Conservation (phyloP, 1,284 basidiomycete species). For the Abortiporus biennis region DNA sequence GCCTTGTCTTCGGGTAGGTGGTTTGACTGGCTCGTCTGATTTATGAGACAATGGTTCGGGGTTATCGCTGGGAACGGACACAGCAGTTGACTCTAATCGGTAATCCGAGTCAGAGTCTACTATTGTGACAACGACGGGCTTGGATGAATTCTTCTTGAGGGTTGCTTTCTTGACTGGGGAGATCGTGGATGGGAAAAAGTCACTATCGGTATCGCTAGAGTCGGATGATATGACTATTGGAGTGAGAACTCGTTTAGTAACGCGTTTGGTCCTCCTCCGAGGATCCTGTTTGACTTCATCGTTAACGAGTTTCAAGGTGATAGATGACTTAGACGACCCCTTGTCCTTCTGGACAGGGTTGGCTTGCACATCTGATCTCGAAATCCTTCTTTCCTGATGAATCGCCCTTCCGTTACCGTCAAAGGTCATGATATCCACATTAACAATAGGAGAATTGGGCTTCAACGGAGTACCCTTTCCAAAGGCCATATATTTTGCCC, state of each 20-base stretch:
- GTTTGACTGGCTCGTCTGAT: no score
- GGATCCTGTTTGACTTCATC: slow-evolving; percentile 17
- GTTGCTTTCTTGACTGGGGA: no score
- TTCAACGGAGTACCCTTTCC: slow-evolving; percentile 26
- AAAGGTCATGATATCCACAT: slow-evolving; percentile 61
- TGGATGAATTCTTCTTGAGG: not conserved
- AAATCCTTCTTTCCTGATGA: slow-evolving; percentile 41
- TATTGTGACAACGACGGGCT: not conserved
- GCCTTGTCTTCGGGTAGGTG: no score
- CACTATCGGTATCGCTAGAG: no score
- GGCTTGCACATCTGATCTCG: slow-evolving; percentile 23
- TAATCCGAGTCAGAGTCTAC: no score
- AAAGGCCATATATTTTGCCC: slow-evolving; percentile 15
- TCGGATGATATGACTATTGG: slow-evolving; percentile 33
- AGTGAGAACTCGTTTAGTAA: slow-evolving; percentile 15
- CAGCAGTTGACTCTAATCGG: no score
- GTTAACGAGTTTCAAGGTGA: slow-evolving; percentile 16
- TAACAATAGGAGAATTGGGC: slow-evolving; percentile 39
- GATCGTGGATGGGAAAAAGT: no score
- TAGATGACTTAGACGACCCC: not conserved
- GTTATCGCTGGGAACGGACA: no score
- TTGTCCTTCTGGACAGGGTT: not conserved
- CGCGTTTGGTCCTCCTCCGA: slow-evolving; percentile 14
- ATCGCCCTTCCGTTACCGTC: slow-evolving; percentile 52
- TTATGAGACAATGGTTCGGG: no score